Evolutionary conservation across 306 rosid species (phyloP), one percentile per base, ranked within the genome.

Genomic region (Sesbania bispinosa): DNA sequence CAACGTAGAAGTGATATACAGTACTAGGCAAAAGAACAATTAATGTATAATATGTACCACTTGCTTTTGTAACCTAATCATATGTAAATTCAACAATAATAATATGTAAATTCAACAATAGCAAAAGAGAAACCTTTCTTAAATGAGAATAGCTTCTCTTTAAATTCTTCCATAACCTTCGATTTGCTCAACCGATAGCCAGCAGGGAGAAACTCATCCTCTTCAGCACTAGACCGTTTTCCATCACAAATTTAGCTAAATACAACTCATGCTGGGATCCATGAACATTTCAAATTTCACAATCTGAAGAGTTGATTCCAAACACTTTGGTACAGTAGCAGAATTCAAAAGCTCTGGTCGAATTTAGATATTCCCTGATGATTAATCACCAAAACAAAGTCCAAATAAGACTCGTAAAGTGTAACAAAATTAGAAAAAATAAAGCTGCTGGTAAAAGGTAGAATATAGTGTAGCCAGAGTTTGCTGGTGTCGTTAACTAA

Each of bases 181-280:
- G 51, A 61, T 24, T 20, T 21, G 2, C 1, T 5, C 5, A 2
- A 0, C 1, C 1, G 0, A 1, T 3, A 7, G 0, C 6, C 10
- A 35, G 1, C 8, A 7, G 19, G 21, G 13, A 39, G 67, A 77
- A 60, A 39, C 71, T 66, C 61, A 66, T 48, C 58, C 46, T 30
- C 57, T 42, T 7, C 29, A 54, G 18, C 43, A 55, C 57, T 8
- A 27, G 11, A 42, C 43, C 66, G 27, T 71, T 71, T 42, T 67
- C 74, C 63, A 42, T 39, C 39, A 53, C 6, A 62, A 47, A 73
- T 33, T 76, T 76, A 20, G 69, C 69, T 1, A 76, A 7, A 33
- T 18, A 8, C 1, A 67, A 48, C 45, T 76, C 62, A 21, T 67
- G 23, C 14, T 63, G 10, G 3, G 0, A 2, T 18, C 65, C 72